Evolutionary conservation across 1,139 yeast genomes (phyloP).

Genomic region (Lodderomyces theae): DNA sequence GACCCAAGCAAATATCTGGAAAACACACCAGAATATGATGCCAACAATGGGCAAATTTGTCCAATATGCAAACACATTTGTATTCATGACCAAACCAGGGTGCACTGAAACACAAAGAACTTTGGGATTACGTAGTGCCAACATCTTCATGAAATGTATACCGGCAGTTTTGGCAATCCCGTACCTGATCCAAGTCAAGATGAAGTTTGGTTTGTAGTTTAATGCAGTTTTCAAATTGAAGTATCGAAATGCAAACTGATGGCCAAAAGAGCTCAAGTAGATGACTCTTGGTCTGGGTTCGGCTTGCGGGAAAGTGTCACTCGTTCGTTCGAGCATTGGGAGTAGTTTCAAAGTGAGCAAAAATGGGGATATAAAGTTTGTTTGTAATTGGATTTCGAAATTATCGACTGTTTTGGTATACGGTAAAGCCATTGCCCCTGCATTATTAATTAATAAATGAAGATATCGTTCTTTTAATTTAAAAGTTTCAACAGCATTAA

Average conservation of each 20-base stretch:
- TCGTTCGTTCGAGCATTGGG: conserved; percentile 48
- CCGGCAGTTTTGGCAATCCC: conserved; percentile 80
- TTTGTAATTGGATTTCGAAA: conserved; percentile 77
- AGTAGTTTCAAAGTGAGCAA: conserved; percentile 62
- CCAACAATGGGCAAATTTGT: conserved; percentile 78
- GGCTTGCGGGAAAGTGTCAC: conserved; percentile 22
- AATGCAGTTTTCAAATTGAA: conserved; percentile 37
- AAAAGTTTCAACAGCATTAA: conserved; percentile 52
- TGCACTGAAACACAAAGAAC: conserved; percentile 68
- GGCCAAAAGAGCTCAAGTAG: conserved; percentile 70
- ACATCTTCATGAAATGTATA: conserved; percentile 67
- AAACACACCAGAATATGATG: conserved; percentile 62
- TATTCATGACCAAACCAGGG: conserved; percentile 83
- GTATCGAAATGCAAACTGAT: conserved; percentile 45
- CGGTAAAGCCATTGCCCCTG: conserved; percentile 81
- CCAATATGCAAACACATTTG: conserved; percentile 73
- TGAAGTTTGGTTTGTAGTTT: conserved; percentile 57
- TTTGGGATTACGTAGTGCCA: conserved; percentile 66
- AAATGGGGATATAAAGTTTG: conserved; percentile 76
- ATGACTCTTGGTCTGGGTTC: conserved; percentile 55
- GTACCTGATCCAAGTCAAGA: conserved; percentile 78
- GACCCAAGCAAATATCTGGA: conserved; percentile 63
- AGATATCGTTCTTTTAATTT: conserved; percentile 48
- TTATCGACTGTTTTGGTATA: conserved; percentile 62
- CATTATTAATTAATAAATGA: conserved; percentile 70